These are phyloP conservation scores for Odonthalia washingtoniensis DNA, from an alignment of 31 red algal genomes.

Conservation along the genomic window DNA sequence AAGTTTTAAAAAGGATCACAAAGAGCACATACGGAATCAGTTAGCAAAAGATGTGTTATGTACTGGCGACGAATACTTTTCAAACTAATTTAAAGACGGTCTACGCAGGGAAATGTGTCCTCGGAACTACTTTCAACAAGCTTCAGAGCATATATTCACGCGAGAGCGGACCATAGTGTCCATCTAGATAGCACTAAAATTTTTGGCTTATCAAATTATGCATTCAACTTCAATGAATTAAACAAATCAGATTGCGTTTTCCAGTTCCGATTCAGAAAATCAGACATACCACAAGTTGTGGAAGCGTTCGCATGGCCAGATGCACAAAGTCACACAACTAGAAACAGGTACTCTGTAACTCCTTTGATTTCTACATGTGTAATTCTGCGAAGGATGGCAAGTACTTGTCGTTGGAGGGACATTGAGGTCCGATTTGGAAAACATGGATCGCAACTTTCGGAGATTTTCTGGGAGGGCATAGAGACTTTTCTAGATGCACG, in stretches of 20 bases:
- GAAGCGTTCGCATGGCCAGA: constrained; percentile 37
- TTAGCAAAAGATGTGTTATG: no score
- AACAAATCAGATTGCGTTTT: neutral
- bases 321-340: neutral
- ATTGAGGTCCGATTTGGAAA: constrained; percentile 36
- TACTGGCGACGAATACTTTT: no score
- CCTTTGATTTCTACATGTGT: constrained; percentile 34
- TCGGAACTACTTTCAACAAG: no score
- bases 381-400: constrained; percentile 15
- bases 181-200: no score
- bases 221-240: no score
- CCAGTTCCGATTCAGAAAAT: constrained; percentile 16
- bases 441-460: constrained; percentile 25
- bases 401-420: constrained; percentile 21
- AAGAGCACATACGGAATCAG: no score
- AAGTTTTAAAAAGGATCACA: no score
- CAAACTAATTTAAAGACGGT: no score
- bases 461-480: constrained; percentile 56
- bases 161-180: no score
- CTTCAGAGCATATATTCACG: no score
- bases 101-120: no score
- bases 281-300: neutral
- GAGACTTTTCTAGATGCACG: constrained; percentile 20
- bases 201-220: neutral
- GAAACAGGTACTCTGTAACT: constrained; percentile 29